phyloP scores from a whole-genome alignment of 1,284 basidiomycete species.

The Ustilago loliicola region DNA sequence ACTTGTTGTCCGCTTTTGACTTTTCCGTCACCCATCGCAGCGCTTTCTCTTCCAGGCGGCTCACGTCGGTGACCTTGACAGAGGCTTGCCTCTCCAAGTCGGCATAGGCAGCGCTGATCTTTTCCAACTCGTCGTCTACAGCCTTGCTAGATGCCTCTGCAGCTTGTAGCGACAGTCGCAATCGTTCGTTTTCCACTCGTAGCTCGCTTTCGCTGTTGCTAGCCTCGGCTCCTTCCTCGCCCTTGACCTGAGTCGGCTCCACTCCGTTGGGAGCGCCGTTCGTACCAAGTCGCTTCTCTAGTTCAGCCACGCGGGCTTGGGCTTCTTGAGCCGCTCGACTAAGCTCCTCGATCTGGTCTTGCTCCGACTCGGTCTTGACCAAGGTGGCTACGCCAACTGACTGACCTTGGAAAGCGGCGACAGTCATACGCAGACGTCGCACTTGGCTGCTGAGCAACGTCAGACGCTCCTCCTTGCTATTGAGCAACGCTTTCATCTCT shows the following conservation, averaged over 20 bases:
- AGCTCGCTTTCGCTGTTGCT: constrained; percentile 21
- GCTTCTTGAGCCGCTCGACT: constrained; percentile 35
- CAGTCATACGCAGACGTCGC: constrained; percentile 79
- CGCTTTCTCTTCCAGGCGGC: constrained; percentile 82
- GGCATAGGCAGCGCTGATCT: constrained; percentile 88
- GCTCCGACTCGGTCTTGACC: constrained; percentile 72
- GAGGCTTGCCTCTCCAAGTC: constrained; percentile 84
- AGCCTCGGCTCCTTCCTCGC: constrained; percentile 10
- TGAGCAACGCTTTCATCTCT: constrained; percentile 66
- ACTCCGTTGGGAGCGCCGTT: constrained; percentile 24
- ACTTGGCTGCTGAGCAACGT: constrained; percentile 81
- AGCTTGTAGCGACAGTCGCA: constrained; percentile 44
- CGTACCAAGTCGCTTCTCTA: constrained; percentile 31
- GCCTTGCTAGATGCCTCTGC: constrained; percentile 65
- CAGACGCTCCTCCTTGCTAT: constrained; percentile 79
- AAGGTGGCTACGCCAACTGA: constrained; percentile 82
- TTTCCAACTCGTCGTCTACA: constrained; percentile 85
- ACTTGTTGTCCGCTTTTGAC: constrained; percentile 96
- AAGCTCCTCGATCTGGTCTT: constrained; percentile 43
- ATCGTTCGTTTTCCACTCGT: constrained; percentile 77
- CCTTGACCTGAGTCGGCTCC: background rate
- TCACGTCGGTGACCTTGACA: constrained; percentile 85
- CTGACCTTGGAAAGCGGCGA: constrained; percentile 82
- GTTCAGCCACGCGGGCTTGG: constrained; percentile 42
- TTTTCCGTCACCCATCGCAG: constrained; percentile 73